A percentile compares a stretch with the other conserved stretches of the same genome.
Conservation (phyloP, 345 rosid genomes). For the Citrus reticulata region DNA sequence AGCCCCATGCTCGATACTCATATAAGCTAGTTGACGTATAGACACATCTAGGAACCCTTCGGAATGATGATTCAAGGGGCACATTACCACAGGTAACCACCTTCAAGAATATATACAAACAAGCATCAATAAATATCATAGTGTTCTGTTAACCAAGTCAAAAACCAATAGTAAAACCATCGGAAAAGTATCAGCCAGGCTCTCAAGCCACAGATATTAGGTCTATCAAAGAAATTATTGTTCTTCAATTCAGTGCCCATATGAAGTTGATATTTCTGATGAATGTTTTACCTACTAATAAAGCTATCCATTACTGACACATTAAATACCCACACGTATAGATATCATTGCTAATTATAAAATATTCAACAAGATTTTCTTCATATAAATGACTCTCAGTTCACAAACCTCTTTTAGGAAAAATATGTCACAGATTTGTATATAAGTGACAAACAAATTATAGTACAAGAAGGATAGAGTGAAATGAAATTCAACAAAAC, state of each 20-base stretch:
- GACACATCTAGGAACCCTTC: conserved; percentile 94
- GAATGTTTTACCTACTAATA: neutral
- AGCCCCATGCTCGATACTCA: conserved; percentile 96
- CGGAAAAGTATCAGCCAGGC: neutral
- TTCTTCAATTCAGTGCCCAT: neutral
- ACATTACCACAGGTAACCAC: conserved; percentile 97
- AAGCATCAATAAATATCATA: neutral
- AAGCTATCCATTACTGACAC: neutral
- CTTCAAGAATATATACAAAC: conserved; percentile 34
- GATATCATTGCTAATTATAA: neutral
- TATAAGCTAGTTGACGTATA: conserved; percentile 90
- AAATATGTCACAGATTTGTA: neutral
- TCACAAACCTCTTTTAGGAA: neutral
- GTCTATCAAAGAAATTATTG: neutral
- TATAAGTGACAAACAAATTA: neutral
- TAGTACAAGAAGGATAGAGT: neutral
- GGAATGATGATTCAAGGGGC: conserved; percentile 97
- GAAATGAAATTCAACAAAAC: neutral
- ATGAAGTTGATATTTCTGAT: neutral
- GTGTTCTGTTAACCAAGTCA: neutral
- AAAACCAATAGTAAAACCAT: neutral
- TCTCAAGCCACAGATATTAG: neutral
- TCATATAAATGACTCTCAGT: neutral
- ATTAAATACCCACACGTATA: neutral
- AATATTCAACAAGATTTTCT: neutral